Percentiles rank a stretch among this genome's conserved stretches.
phyloP scores from a whole-genome alignment of 495 filamentous ascomycete species.

The Penicillium paradoxum region DNA sequence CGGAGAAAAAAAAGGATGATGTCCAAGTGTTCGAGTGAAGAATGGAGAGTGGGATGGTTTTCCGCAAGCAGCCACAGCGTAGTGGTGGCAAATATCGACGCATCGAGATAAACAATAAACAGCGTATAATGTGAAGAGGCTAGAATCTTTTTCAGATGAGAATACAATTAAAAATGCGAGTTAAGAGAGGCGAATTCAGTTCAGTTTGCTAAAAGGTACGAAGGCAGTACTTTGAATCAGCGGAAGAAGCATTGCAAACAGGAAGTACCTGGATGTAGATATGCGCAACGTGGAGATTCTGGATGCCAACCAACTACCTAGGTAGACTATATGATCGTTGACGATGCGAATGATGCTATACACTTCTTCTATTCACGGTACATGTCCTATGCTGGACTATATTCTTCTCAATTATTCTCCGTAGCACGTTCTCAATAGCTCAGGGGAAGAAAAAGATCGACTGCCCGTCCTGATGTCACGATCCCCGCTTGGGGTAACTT shows the following conservation, averaged over 20 bases:
- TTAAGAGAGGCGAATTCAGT: background rate
- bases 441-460: background rate
- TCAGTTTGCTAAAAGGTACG: background rate
- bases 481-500: slow-evolving; percentile 4
- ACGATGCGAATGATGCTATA: too few species aligned
- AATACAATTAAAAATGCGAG: background rate
- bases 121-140: background rate
- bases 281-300: background rate
- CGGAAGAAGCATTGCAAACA: background rate
- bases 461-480: background rate
- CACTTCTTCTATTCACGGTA: too few species aligned
- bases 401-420: too few species aligned
- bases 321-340: too few species aligned
- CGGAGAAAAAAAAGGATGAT: slow-evolving; percentile 2
- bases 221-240: background rate
- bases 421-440: background rate
- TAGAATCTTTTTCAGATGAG: too few species aligned
- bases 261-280: background rate
- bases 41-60: background rate
- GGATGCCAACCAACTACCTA: too few species aligned
- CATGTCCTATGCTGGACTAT: background rate
- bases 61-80: slow-evolving; percentile 24
- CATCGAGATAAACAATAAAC: slow-evolving; percentile 9
- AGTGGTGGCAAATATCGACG: slow-evolving; percentile 19
- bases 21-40: background rate